Base-by-base conservation (phyloP, 768 basidiomycete species). In the Mrakia gelida region DNA sequence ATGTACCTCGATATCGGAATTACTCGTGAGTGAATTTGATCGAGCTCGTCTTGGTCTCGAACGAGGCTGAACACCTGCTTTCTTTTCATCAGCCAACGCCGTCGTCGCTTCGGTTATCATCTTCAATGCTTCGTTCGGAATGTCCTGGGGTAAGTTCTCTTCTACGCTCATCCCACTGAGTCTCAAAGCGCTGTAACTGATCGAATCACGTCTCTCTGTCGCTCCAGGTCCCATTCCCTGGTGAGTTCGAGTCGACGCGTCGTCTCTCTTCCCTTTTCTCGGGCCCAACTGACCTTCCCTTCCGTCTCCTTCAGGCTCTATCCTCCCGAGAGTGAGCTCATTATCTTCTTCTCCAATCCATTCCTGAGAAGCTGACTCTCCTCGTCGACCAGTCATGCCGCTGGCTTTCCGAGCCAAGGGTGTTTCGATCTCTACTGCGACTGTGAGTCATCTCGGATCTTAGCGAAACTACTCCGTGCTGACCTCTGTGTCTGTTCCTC, bases 41-140 rank as follows among this genome's bases (percentile, higher is more conserved):
- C 59, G 38, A 38, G 38, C 38, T 38, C 38, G 38, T 38, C 38
- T 3, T 41, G 2, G 10, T 18, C 13, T 23, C 16, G 34, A 59
- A 62, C 26, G 10, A 23, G 28, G 61, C 59, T 32, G 9, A 52
- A 13, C 54, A 15, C 56, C 13, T 62, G 3, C 28, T 18, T 74
- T n/a, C 41, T 16, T 74, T 26, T 13, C 32, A 54, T 32, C 63
- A 76, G 75, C 95, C 0, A 89, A 89, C 72, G 93, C 91, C 34
- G 95, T 97, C 13, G 95, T 98, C 2, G 82, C 88, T 3, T 94
- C 92, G 80, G 95, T 98, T 5, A 91, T 98, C 75, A 86, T 94
- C 65, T 98, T 91, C 88, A 98, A 98, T 80, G 94, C 94, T 45
- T 92, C 92, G 23, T 96, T 96, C 82, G 95, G 95, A 26, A 90